A percentile compares a stretch with the other conserved stretches of the same genome.
Conservation (phyloP, 192 early-diverging fungal species). For the Rhizophagus sp. region DNA sequence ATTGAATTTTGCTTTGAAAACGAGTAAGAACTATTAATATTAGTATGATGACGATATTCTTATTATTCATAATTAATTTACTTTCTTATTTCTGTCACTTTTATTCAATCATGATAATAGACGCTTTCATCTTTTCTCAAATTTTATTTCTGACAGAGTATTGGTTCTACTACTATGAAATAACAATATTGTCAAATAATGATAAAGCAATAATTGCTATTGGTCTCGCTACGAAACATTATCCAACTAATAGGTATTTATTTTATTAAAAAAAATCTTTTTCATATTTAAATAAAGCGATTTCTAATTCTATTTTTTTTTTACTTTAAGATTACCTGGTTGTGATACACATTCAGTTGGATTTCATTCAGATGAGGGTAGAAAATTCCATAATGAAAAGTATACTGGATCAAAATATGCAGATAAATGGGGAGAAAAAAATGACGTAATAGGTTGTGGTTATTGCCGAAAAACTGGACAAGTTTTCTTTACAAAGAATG, state of each 20-base stretch:
- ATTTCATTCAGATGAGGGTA: conserved; percentile 44
- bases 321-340: conserved; percentile 32
- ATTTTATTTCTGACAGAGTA: too few species aligned
- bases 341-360: conserved; percentile 54
- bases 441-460: conserved; percentile 54
- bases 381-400: conserved; percentile 41
- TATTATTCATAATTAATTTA: too few species aligned
- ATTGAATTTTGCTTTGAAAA: too few species aligned
- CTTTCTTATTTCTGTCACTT: too few species aligned
- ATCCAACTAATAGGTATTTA: conserved; percentile 42
- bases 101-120: too few species aligned
- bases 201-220: conserved; percentile 45
- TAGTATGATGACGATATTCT: too few species aligned
- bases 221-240: conserved; percentile 50
- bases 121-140: too few species aligned
- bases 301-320: background rate
- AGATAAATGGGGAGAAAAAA: conserved; percentile 35
- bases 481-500: conserved; percentile 55
- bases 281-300: background rate
- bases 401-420: conserved; percentile 38
- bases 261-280: too few species aligned
- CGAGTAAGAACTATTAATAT: too few species aligned
- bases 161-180: conserved; percentile 19
- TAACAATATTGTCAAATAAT: conserved; percentile 22
- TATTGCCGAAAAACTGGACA: conserved; percentile 50